Evolutionary conservation across 805 yeast species (phyloP).

Genomic region (Myxozyma geophila): DNA sequence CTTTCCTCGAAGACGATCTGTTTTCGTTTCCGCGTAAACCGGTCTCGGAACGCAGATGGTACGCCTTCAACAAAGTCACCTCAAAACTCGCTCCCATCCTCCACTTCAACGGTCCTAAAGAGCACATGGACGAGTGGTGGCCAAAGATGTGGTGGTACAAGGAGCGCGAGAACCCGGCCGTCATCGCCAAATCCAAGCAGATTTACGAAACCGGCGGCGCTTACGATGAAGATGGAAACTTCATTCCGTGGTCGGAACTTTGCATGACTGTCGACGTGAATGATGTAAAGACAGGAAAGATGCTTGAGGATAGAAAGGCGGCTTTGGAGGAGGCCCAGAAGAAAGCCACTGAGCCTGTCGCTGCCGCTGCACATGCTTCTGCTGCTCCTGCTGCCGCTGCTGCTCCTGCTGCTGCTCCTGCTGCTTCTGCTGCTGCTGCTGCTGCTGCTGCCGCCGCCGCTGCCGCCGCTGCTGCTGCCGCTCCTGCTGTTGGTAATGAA

Average conservation of each 20-base stretch:
- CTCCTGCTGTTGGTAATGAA: not conserved
- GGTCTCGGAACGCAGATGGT: slow-evolving; percentile 22
- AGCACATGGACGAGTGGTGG: slow-evolving; percentile 38
- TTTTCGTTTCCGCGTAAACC: slow-evolving; percentile 26
- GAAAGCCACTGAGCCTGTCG: not conserved
- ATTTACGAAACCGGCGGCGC: slow-evolving; percentile 36
- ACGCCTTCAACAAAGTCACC: slow-evolving; percentile 32
- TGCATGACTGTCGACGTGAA: slow-evolving; percentile 31
- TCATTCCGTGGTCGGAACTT: slow-evolving; percentile 30
- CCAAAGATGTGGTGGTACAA: slow-evolving; percentile 37
- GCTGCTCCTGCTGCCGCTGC: not conserved
- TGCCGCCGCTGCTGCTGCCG: not conserved
- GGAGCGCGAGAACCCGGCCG: slow-evolving; percentile 22
- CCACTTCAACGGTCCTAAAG: slow-evolving; percentile 37
- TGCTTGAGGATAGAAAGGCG: slow-evolving; percentile 5
- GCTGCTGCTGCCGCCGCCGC: not conserved
- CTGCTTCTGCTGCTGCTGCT: not conserved
- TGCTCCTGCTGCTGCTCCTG: not conserved
- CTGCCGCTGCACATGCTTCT: slow-evolving; percentile 4
- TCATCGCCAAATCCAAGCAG: slow-evolving; percentile 22
- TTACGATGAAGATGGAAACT: slow-evolving; percentile 28
- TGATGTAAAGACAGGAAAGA: slow-evolving; percentile 13
- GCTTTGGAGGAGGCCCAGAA: slow-evolving; percentile 1
- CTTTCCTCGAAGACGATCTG: slow-evolving; percentile 29
- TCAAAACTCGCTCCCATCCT: slow-evolving; percentile 26